A percentile compares a stretch with the other conserved stretches of the same genome.
These are phyloP conservation scores for Suillus weaverae DNA, from an alignment of 768 basidiomycete genomes.

Conservation along the genomic window DNA sequence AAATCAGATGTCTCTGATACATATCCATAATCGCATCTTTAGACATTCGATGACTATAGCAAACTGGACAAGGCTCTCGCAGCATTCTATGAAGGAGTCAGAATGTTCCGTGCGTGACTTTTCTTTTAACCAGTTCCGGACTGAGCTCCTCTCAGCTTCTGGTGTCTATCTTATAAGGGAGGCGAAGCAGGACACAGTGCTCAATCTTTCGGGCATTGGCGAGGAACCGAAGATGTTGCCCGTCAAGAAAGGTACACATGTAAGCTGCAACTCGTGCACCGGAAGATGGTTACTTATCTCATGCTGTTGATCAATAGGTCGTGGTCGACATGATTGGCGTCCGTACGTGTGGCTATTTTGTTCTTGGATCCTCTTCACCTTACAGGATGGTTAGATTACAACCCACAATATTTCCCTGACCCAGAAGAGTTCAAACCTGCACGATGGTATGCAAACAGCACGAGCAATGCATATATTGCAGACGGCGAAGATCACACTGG, in stretches of 20 bases:
- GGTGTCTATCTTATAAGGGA: slow-evolving; percentile 31
- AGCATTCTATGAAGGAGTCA: slow-evolving; percentile 31
- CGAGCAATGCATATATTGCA: slow-evolving; percentile 9
- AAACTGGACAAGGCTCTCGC: slow-evolving; percentile 32
- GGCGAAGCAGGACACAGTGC: slow-evolving; percentile 26
- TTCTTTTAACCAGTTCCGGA: not conserved
- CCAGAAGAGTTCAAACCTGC: slow-evolving; percentile 38
- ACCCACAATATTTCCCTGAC: slow-evolving; percentile 36
- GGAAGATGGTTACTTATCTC: not conserved
- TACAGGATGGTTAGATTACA: slow-evolving; percentile 34
- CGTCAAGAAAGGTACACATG: slow-evolving; percentile 23
- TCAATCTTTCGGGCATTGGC: slow-evolving; percentile 18
- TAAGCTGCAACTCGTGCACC: slow-evolving; percentile 6
- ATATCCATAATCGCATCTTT: not conserved
- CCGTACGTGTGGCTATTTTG: slow-evolving; percentile 19
- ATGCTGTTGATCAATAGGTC: slow-evolving; percentile 13
- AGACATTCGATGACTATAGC: slow-evolving; percentile 26
- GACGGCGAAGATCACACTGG: slow-evolving; percentile 23
- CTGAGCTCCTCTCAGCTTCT: slow-evolving; percentile 22
- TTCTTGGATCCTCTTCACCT: slow-evolving; percentile 11
- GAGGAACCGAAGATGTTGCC: slow-evolving; percentile 20
- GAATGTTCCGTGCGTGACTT: slow-evolving; percentile 34
- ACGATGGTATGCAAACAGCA: slow-evolving; percentile 34
- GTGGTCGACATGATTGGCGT: slow-evolving; percentile 32
- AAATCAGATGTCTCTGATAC: not conserved